Evolutionary conservation across 371 early-diverging fungal species (phyloP).

Genomic region (Haplosporangium sp.): DNA sequence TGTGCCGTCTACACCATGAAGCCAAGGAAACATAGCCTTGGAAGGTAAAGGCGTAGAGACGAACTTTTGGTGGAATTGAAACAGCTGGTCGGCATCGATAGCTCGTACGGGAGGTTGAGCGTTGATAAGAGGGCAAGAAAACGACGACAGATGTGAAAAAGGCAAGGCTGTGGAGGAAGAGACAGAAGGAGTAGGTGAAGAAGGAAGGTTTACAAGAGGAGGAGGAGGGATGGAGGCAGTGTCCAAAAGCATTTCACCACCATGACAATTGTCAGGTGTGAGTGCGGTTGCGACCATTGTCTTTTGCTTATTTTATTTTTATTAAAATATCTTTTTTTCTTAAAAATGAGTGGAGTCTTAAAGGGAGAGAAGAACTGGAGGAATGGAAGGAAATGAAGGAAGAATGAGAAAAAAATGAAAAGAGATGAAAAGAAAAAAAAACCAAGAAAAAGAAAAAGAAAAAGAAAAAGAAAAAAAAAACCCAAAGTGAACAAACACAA

Average conservation of each 20-base stretch:
- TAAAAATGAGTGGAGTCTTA: not conserved
- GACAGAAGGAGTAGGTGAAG: not conserved
- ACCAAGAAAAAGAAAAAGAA: not conserved
- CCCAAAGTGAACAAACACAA: not conserved
- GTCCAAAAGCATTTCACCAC: not conserved
- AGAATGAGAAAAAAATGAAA: not conserved
- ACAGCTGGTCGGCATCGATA: conserved; percentile 46
- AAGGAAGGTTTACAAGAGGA: not conserved
- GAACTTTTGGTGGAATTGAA: conserved; percentile 55
- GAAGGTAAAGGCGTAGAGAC: conserved; percentile 62
- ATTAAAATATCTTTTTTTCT: conserved; percentile 3
- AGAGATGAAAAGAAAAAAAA: not conserved
- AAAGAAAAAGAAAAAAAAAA: not conserved
- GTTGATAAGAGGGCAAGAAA: conserved; percentile 37
- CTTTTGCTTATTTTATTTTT: not conserved
- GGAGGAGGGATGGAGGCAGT: conserved; percentile 1
- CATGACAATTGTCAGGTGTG: conserved; percentile 1
- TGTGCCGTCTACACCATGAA: conserved; percentile 72
- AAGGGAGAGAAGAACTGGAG: not conserved
- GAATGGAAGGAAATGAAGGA: conserved; percentile 1
- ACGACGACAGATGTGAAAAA: not conserved
- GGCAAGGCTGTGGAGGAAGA: not conserved
- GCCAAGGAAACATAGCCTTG: conserved; percentile 73
- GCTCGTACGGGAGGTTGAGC: conserved; percentile 51
- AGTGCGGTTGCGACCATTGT: conserved; percentile 21